phyloP scores from a whole-genome alignment of 2,329 filamentous ascomycete species.

The Sarocladium strictum region DNA sequence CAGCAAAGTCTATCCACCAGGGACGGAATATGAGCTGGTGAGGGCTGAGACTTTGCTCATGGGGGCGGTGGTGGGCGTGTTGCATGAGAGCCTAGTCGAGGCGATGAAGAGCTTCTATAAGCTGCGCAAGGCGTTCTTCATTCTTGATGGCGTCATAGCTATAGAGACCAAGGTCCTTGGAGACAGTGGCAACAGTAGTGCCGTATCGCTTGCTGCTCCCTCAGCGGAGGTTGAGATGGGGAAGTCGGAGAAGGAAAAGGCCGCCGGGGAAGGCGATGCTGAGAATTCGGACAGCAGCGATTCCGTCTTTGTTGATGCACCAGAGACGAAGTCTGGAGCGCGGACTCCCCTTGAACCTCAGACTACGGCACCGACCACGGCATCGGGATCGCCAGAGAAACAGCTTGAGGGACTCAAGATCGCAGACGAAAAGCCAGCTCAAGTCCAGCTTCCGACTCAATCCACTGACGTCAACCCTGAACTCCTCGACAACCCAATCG shows the following conservation, averaged over 20 bases:
- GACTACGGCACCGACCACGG: not conserved
- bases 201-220: not conserved
- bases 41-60: slow-evolving; percentile 84
- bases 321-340: slow-evolving; percentile 2
- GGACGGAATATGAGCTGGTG: slow-evolving; percentile 80
- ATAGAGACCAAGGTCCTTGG: slow-evolving; percentile 54
- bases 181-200: not conserved
- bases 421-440: slow-evolving; percentile 14
- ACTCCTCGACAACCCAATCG: slow-evolving; percentile 67
- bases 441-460: slow-evolving; percentile 20
- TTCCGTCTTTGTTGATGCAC: slow-evolving; percentile 1
- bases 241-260: slow-evolving; percentile 6
- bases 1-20: slow-evolving; percentile 64
- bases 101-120: slow-evolving; percentile 90
- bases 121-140: slow-evolving; percentile 79
- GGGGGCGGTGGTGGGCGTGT: slow-evolving; percentile 77
- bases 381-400: not conserved
- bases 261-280: slow-evolving; percentile 26
- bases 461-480: slow-evolving; percentile 51
- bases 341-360: not conserved
- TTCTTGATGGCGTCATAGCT: slow-evolving; percentile 72
- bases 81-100: slow-evolving; percentile 91
- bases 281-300: slow-evolving; percentile 21
- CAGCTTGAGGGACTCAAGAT: slow-evolving; percentile 10
- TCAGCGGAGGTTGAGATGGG: slow-evolving; percentile 8